A percentile compares a stretch with the other conserved stretches of the same genome.
Evolutionary conservation across 2,329 filamentous ascomycete genomes (phyloP).

Genomic region (Colletotrichum siamense): DNA sequence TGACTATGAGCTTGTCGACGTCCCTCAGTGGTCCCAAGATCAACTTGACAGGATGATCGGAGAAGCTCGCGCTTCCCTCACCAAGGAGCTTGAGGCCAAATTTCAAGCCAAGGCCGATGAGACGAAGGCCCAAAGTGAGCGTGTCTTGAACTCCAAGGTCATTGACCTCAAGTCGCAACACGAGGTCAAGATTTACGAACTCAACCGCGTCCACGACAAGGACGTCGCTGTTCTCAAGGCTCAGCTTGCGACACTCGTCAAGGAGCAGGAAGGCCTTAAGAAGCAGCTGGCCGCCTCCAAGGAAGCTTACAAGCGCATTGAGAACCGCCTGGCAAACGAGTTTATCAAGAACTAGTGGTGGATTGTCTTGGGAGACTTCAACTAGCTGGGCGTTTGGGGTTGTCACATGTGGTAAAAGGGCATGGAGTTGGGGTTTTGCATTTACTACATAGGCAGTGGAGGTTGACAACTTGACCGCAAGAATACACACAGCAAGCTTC

Average conservation of each 20-base stretch:
- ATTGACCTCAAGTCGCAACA: neutral
- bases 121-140: neutral
- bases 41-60: fast-evolving
- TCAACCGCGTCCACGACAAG: neutral
- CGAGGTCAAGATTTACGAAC: neutral
- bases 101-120: neutral
- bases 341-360: neutral
- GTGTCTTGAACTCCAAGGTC: neutral
- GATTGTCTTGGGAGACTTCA: fast-evolving
- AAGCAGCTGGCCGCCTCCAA: neutral
- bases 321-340: neutral
- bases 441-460: neutral
- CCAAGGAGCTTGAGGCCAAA: fast-evolving
- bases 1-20: neutral
- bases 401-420: neutral
- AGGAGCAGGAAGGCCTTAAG: neutral
- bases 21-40: neutral
- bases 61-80: fast-evolving
- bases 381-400: neutral
- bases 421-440: neutral
- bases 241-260: neutral
- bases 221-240: neutral
- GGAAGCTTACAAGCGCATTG: neutral
- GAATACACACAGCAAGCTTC: neutral
- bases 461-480: fast-evolving